These are phyloP conservation scores for Microcyclospora pomicola DNA, from an alignment of 2,329 filamentous ascomycete species.

Conservation along the genomic window DNA sequence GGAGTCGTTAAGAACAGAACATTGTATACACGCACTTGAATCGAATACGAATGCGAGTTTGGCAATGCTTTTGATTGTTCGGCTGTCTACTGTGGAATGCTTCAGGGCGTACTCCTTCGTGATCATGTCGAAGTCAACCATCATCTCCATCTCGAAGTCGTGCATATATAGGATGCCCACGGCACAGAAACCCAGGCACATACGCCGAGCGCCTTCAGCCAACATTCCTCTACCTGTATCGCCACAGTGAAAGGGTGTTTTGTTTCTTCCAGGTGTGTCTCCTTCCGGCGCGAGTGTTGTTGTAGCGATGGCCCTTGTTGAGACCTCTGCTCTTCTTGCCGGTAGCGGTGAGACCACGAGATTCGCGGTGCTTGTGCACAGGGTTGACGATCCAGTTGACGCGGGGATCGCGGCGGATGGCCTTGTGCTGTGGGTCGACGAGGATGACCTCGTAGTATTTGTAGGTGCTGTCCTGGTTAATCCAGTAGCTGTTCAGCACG, in stretches of 20 bases:
- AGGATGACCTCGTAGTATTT: slow-evolving; percentile 99
- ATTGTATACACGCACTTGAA: no score
- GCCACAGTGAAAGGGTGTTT: slow-evolving; percentile 98
- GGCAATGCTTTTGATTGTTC: no score
- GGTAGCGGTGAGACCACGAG: slow-evolving; percentile 89
- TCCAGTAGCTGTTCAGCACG: slow-evolving; percentile 99
- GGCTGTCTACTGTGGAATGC: no score
- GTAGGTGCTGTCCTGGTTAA: slow-evolving; percentile 99
- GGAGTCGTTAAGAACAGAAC: no score
- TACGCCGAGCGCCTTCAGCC: no score
- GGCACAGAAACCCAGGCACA: no score
- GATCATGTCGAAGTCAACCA: no score
- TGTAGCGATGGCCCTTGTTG: slow-evolving; percentile 98
- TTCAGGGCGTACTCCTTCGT: no score
- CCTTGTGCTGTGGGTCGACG: slow-evolving; percentile 99
- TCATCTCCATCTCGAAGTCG: no score
- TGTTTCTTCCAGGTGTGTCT: slow-evolving; percentile 99
- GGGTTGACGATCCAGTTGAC: slow-evolving; percentile 99
- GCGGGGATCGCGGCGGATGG: slow-evolving; percentile 94
- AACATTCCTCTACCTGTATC: slow-evolving; percentile 61
- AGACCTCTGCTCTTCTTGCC: slow-evolving; percentile 99
- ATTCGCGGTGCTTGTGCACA: slow-evolving; percentile 99
- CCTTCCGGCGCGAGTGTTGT: slow-evolving; percentile 92
- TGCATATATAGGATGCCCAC: no score
- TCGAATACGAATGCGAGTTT: no score